phyloP scores from a whole-genome alignment of 352 stramenopile genomes.

The Globisporangium spiculum region DNA sequence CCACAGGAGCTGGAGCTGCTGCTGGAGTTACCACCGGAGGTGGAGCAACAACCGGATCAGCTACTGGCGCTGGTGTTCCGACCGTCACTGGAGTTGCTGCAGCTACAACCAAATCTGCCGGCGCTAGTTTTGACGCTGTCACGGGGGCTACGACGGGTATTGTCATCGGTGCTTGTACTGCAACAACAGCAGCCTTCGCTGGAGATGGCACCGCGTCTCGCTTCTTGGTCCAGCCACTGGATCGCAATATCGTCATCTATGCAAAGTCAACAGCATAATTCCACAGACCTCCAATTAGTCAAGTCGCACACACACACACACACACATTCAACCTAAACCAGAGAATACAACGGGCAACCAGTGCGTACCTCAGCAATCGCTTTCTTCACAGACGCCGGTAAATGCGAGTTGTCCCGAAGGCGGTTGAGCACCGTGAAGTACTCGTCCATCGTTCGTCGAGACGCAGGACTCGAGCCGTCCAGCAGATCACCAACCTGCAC shows the following conservation, averaged over 20 bases:
- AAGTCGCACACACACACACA: background rate
- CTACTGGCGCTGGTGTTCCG: background rate
- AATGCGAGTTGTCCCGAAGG: slow-evolving; percentile 37
- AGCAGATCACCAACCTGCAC: slow-evolving; percentile 71
- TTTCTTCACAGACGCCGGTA: slow-evolving; percentile 35
- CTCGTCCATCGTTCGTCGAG: slow-evolving; percentile 77
- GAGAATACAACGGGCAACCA: background rate
- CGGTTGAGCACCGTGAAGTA: slow-evolving; percentile 73
- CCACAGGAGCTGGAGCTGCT: background rate
- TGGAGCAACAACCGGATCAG: background rate
- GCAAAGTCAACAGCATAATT: background rate
- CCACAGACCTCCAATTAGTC: background rate
- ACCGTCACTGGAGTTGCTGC: background rate
- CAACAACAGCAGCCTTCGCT: slow-evolving; percentile 9
- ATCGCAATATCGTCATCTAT: slow-evolving; percentile 43
- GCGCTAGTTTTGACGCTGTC: background rate
- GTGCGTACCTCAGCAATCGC: slow-evolving; percentile 50
- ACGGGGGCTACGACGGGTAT: background rate
- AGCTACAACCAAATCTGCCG: background rate
- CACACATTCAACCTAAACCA: background rate
- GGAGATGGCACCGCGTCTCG: slow-evolving; percentile 20
- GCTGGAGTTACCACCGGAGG: background rate
- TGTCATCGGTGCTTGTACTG: background rate
- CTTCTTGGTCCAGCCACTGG: slow-evolving; percentile 60
- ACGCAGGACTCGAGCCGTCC: slow-evolving; percentile 79